Conservation (phyloP, 179 eudicot genomes). For the Pouteria campechiana region DNA sequence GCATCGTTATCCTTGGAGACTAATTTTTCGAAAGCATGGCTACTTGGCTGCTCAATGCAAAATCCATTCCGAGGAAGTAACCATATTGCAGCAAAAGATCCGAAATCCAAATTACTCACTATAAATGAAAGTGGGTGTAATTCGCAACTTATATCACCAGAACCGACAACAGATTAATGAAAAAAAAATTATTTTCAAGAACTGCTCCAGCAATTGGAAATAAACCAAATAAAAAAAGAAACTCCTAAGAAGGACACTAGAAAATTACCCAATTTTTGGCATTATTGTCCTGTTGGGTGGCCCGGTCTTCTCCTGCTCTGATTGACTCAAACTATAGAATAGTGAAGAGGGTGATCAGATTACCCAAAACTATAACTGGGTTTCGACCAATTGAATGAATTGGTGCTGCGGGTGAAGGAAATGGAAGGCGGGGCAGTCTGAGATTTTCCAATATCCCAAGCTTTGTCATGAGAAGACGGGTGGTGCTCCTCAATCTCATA, state of each 20-base stretch:
- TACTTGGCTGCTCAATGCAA: too few relatives aligned
- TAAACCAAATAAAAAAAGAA: not conserved
- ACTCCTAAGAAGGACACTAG: not conserved
- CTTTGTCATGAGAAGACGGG: not conserved
- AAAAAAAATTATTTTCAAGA: too few relatives aligned
- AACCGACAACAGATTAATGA: too few relatives aligned
- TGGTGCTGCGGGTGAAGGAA: not conserved
- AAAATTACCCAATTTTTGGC: slow-evolving; percentile 13
- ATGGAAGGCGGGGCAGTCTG: not conserved
- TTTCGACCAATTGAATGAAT: not conserved
- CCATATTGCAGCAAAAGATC: not conserved
- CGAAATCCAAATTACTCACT: not conserved
- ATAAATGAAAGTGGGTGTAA: not conserved
- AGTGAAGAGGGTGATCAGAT: slow-evolving; percentile 7
- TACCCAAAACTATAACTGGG: slow-evolving; percentile 5
- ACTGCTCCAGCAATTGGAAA: not conserved
- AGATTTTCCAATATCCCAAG: not conserved
- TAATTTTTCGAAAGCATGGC: too few relatives aligned
- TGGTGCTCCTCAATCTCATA: not conserved
- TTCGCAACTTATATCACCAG: too few relatives aligned
- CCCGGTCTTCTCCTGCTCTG: slow-evolving; percentile 18
- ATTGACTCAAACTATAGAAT: slow-evolving; percentile 29
- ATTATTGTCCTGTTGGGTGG: slow-evolving; percentile 1
- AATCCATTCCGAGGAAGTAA: too few relatives aligned
- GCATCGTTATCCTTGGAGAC: too few relatives aligned